phyloP scores from a whole-genome alignment of 2,329 filamentous ascomycete species.

The Ascocoryne sarcoides region DNA sequence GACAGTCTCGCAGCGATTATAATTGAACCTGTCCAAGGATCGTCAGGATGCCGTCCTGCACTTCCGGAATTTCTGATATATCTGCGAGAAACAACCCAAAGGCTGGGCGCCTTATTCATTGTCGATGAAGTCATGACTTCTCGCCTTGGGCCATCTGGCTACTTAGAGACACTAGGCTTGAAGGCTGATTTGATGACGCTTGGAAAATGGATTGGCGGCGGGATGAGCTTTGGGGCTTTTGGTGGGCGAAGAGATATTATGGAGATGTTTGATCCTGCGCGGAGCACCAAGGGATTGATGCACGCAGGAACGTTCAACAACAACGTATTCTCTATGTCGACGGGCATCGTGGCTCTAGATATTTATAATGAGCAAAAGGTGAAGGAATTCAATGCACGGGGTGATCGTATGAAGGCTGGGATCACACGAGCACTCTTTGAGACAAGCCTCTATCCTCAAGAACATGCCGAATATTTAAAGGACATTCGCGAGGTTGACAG shows the following conservation, averaged over 20 bases:
- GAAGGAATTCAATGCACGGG: slow-evolving; percentile 13
- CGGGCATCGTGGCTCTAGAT: slow-evolving; percentile 32
- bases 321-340: slow-evolving; percentile 45
- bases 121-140: slow-evolving; percentile 67
- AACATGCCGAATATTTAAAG: too few species aligned
- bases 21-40: slow-evolving; percentile 58
- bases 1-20: slow-evolving; percentile 43
- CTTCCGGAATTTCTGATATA: slow-evolving; percentile 14
- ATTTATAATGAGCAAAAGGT: slow-evolving; percentile 14
- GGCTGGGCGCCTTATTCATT: slow-evolving; percentile 48
- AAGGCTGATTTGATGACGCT: slow-evolving; percentile 54
- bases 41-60: slow-evolving; percentile 47
- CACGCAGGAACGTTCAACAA: slow-evolving; percentile 64
- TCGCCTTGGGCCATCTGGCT: slow-evolving; percentile 43
- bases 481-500: too few species aligned
- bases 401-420: slow-evolving; percentile 9
- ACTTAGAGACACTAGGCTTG: slow-evolving; percentile 36
- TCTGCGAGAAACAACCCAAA: slow-evolving; percentile 12
- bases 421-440: slow-evolving; percentile 9
- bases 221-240: slow-evolving; percentile 58
- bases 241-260: slow-evolving; percentile 52
- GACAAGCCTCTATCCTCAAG: neutral
- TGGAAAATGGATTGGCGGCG: slow-evolving; percentile 60
- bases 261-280: slow-evolving; percentile 44
- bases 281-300: slow-evolving; percentile 28